A percentile compares a stretch with the other conserved stretches of the same genome.
These are phyloP conservation scores for Fraxinus nigra DNA, from an alignment of 305 asterid species.

Conservation along the genomic window DNA sequence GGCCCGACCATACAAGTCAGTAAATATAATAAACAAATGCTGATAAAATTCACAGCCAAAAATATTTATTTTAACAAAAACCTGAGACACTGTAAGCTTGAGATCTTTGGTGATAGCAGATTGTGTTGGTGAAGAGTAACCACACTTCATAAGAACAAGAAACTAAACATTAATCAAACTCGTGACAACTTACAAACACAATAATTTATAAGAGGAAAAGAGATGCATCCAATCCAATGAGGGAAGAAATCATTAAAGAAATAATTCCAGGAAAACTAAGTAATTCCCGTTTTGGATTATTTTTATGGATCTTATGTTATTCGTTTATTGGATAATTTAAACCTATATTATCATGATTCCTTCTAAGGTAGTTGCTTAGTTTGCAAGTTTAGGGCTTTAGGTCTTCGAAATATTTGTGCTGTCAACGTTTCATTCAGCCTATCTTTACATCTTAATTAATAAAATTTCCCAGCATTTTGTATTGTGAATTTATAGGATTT, in stretches of 20 bases:
- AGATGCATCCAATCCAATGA: not conserved
- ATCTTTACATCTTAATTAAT: not conserved
- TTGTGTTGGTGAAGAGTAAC: slow-evolving; percentile 91
- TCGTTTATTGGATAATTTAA: not conserved
- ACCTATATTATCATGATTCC: not conserved
- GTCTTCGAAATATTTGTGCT: not conserved
- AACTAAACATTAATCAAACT: slow-evolving; percentile 9
- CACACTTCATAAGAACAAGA: slow-evolving; percentile 52
- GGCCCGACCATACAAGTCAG: slow-evolving; percentile 30
- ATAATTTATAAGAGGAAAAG: not conserved
- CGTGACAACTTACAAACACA: not conserved
- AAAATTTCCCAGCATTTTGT: not conserved
- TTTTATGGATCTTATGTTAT: not conserved
- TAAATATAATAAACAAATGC: slow-evolving; percentile 6
- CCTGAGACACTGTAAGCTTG: slow-evolving; percentile 80
- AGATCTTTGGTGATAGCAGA: slow-evolving; percentile 68
- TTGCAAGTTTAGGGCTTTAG: not conserved
- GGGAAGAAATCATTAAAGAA: not conserved
- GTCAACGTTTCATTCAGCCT: not conserved
- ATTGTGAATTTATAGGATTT: not conserved
- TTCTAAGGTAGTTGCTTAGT: not conserved
- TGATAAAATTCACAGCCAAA: not conserved
- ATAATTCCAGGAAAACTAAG: not conserved
- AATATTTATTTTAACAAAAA: slow-evolving; percentile 22
- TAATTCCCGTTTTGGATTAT: not conserved